Base-by-base conservation (phyloP, 805 yeast genomes). In the Wickerhamiella occidentalis region DNA sequence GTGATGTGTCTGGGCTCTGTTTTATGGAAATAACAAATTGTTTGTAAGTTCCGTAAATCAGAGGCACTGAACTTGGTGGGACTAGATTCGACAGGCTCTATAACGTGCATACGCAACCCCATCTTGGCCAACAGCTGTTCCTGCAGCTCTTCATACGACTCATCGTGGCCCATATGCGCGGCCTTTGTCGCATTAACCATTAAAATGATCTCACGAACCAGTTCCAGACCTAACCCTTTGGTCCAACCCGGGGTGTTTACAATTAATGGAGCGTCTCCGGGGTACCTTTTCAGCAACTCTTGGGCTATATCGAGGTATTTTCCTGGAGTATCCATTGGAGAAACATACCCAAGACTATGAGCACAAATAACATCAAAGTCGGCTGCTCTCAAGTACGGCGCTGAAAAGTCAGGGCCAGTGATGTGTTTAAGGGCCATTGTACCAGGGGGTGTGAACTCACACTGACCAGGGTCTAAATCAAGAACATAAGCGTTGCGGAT, bases 201-300 rank as follows among this genome's bases (percentile, higher is more conserved):
- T 0, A 57, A 52, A 47, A 56, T 44, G 1, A 82, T 64, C 23
- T 70, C 66, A 13, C 64, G 68, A n/a, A 84, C 68, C 7, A 87
- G 64, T 44, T 78, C 80, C 13, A 80, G 69, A 0, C 96, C 96
- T 54, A 77, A 78, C 0, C 96, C 96, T 63, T 83, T 84, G 26
- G 86, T 75, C 95, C 95, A 87, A 0, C 95, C 95, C 0, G 96
- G 90, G 0, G 88, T 76, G 58, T 87, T 87, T 3, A 88, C 71
- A 1, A 87, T 62, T 2, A 86, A 64, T 13, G 68, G 73, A 18
- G 51, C 45, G 6, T 47, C 56, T 2, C 9, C 21, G 5, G 30
- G 21, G 21, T 64, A 74, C 12, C 60, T 59, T 1, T 59, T 55
- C 7, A 74, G 60, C 17, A 85, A 62, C 2, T 68, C 60, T 30